Evolutionary conservation across 441 rosid species (phyloP).

Genomic region (Dalechampia spathulata): DNA sequence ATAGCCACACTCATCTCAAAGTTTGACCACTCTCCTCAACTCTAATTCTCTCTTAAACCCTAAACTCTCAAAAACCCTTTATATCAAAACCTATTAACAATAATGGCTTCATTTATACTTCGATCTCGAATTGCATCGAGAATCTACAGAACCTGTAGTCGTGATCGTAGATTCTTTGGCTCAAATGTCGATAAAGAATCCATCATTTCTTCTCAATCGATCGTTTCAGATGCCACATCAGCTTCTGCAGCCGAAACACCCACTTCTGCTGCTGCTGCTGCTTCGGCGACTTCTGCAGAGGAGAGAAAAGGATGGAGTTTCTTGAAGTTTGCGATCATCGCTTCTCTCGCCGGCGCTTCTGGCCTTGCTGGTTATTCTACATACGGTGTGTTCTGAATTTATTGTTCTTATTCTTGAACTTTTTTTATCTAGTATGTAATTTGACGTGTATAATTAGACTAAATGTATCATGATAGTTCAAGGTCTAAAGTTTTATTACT

Average conservation of each 20-base stretch:
- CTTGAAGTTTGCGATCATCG: constrained; percentile 47
- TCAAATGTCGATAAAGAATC: constrained; percentile 38
- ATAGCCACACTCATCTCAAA: neutral
- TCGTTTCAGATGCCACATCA: constrained; percentile 29
- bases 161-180: constrained; percentile 25
- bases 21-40: neutral
- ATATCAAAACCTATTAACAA: neutral
- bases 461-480: neutral
- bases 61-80: constrained; percentile 7
- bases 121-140: constrained; percentile 22
- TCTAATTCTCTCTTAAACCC: neutral
- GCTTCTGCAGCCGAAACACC: constrained; percentile 22
- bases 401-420: too few relatives aligned
- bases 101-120: constrained; percentile 16
- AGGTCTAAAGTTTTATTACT: neutral
- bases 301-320: constrained; percentile 38
- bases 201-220: constrained; percentile 30
- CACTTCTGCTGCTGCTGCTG: constrained; percentile 21
- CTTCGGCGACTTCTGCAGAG: constrained; percentile 10
- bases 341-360: constrained; percentile 52
- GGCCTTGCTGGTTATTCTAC: constrained; percentile 51
- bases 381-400: constrained; percentile 39
- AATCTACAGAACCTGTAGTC: neutral
- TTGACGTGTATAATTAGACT: too few relatives aligned
- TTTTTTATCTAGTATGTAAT: too few relatives aligned